phyloP scores from a whole-genome alignment of 805 yeast genomes.

The Barnettozyma pratensis region DNA sequence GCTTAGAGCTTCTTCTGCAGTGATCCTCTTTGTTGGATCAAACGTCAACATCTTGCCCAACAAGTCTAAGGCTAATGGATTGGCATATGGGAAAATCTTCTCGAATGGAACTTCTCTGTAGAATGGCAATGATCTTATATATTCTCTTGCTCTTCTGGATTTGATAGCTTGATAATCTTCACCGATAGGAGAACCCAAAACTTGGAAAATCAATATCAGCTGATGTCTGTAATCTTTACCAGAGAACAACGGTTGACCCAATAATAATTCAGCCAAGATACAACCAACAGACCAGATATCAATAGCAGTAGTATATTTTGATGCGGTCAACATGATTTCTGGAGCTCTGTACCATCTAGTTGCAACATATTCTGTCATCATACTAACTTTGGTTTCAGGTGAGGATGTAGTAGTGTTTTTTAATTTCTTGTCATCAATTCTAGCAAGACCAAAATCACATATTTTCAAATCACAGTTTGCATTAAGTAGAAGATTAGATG shows the following conservation, averaged over 20 bases:
- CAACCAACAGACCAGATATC: conserved; percentile 98
- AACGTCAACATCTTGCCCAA: conserved; percentile 69
- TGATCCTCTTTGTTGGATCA: conserved; percentile 76
- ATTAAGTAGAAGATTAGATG: conserved; percentile 78
- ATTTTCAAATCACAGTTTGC: conserved; percentile 91
- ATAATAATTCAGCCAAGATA: conserved; percentile 83
- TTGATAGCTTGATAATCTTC: conserved; percentile 73
- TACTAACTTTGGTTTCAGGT: conserved; percentile 62
- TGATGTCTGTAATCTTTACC: conserved; percentile 94
- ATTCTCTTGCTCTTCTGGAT: conserved; percentile 82
- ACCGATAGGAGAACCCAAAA: conserved; percentile 81
- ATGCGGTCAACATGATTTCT: conserved; percentile 92
- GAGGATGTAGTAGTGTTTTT: conserved; percentile 39
- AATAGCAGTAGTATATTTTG: conserved; percentile 89
- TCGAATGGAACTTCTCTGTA: conserved; percentile 53
- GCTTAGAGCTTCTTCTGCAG: conserved; percentile 75
- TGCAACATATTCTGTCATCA: conserved; percentile 96
- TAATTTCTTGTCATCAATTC: conserved; percentile 28
- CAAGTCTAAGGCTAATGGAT: conserved; percentile 65
- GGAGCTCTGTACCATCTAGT: conserved; percentile 98
- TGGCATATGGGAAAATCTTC: conserved; percentile 42
- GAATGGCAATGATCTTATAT: conserved; percentile 74
- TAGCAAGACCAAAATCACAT: conserved; percentile 92
- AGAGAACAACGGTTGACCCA: conserved; percentile 85
- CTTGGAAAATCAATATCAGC: conserved; percentile 74